Conservation (phyloP, 306 rosid genomes). For the Mimosa bimucronata region DNA sequence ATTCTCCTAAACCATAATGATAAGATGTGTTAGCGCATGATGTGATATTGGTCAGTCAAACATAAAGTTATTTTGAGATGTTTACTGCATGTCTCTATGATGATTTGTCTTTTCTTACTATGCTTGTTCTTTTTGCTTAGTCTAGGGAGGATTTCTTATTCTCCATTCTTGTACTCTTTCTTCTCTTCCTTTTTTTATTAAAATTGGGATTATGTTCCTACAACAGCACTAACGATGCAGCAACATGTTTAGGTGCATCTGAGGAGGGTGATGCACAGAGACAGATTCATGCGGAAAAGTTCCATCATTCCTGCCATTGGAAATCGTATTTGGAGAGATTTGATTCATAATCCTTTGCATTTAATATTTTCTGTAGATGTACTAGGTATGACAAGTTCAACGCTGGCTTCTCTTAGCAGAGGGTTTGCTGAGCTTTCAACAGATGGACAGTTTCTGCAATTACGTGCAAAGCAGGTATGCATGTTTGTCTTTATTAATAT, state of each 20-base stretch:
- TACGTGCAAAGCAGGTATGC: slow-evolving; percentile 92
- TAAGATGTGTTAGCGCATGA: slow-evolving; percentile 15
- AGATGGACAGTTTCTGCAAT: slow-evolving; percentile 89
- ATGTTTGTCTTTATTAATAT: slow-evolving; percentile 7
- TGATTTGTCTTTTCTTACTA: not conserved
- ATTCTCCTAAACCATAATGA: slow-evolving; percentile 18
- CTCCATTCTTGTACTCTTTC: not conserved
- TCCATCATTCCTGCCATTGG: slow-evolving; percentile 84
- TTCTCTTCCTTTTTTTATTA: not conserved
- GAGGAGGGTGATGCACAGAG: slow-evolving; percentile 93
- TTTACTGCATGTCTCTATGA: not conserved
- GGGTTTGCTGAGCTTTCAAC: slow-evolving; percentile 99
- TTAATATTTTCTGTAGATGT: slow-evolving; percentile 92
- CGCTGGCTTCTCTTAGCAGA: slow-evolving; percentile 88
- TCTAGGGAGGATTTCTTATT: not conserved
- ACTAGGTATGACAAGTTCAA: slow-evolving; percentile 98
- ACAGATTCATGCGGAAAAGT: slow-evolving; percentile 95
- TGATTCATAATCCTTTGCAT: slow-evolving; percentile 95
- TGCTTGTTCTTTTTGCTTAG: not conserved
- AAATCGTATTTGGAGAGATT: slow-evolving; percentile 93
- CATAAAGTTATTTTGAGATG: not conserved
- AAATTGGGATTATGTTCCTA: not conserved
- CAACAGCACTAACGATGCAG: slow-evolving; percentile 33
- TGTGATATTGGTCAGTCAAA: slow-evolving; percentile 1
- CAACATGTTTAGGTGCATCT: slow-evolving; percentile 77